phyloP scores from a whole-genome alignment of 73 alveolate genomes.

The Urostyla sp. region DNA sequence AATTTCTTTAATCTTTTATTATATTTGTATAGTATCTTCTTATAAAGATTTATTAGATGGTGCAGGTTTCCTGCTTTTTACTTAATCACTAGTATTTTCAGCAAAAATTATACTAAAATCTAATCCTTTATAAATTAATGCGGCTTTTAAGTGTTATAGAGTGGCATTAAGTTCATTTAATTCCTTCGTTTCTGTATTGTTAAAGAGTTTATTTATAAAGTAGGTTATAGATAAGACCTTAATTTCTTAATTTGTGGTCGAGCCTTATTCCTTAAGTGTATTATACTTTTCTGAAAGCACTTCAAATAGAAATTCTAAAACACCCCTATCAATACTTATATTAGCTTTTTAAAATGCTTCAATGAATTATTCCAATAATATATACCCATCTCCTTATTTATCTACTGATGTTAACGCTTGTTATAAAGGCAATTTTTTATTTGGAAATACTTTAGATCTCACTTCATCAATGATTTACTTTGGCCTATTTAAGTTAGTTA shows the following conservation, averaged over 20 bases:
- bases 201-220: conserved; percentile 58
- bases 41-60: neutral
- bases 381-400: conserved; percentile 55
- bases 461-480: conserved; percentile 42
- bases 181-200: conserved; percentile 36
- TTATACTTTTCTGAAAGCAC: conserved; percentile 48
- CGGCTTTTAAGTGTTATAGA: conserved; percentile 34
- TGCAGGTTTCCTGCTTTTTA: conserved; percentile 1
- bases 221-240: conserved; percentile 44
- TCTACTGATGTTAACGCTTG: conserved; percentile 53
- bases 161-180: conserved; percentile 36
- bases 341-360: conserved; percentile 46
- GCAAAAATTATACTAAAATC: conserved; percentile 50
- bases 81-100: conserved; percentile 14
- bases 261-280: conserved; percentile 33
- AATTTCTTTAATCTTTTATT: neutral
- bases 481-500: conserved; percentile 57
- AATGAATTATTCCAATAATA: conserved; percentile 44
- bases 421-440: conserved; percentile 43
- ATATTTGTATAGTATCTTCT: too few relatives aligned
- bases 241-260: conserved; percentile 8
- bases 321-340: conserved; percentile 34
- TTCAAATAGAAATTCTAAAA: conserved; percentile 51
- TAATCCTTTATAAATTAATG: conserved; percentile 55
- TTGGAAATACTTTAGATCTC: conserved; percentile 48